These are phyloP conservation scores for Claviceps maximensis DNA, from an alignment of 2,329 filamentous ascomycete species.

Conservation along the genomic window DNA sequence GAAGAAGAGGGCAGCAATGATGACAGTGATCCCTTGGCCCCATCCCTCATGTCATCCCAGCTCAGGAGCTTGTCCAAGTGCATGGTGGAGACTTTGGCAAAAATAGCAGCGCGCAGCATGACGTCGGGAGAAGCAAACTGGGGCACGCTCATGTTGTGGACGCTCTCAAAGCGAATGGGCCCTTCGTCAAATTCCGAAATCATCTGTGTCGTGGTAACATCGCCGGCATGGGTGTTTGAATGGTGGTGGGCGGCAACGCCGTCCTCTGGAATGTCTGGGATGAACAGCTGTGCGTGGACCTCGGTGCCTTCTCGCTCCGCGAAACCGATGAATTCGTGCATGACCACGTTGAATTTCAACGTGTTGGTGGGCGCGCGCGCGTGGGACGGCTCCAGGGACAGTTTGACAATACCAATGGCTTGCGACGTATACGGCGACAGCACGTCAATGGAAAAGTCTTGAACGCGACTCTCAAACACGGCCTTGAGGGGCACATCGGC, in stretches of 20 bases:
- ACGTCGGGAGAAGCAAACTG: conserved; percentile 57
- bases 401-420: conserved; percentile 76
- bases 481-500: conserved; percentile 83
- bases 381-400: conserved; percentile 86
- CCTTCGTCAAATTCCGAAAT: conserved; percentile 89
- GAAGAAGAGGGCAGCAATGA: neutral
- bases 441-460: conserved; percentile 86
- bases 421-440: conserved; percentile 85
- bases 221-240: conserved; percentile 43
- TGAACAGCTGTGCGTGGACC: conserved; percentile 92
- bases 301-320: conserved; percentile 90
- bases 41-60: conserved; percentile 96
- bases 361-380: conserved; percentile 85
- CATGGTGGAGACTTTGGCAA: conserved; percentile 81
- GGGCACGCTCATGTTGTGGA: conserved; percentile 93
- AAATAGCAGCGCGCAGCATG: conserved; percentile 74
- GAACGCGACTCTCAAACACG: conserved; percentile 87
- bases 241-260: conserved; percentile 38
- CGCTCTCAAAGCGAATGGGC: conserved; percentile 86
- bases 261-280: conserved; percentile 79
- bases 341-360: conserved; percentile 95
- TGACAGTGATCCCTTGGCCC: conserved; percentile 27
- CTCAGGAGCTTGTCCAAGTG: conserved; percentile 94
- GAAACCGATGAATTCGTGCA: conserved; percentile 92
- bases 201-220: conserved; percentile 90